A percentile compares a stretch with the other conserved stretches of the same genome.
Evolutionary conservation across 805 yeast species (phyloP).

Genomic region (Monosporozyma aerobia): DNA sequence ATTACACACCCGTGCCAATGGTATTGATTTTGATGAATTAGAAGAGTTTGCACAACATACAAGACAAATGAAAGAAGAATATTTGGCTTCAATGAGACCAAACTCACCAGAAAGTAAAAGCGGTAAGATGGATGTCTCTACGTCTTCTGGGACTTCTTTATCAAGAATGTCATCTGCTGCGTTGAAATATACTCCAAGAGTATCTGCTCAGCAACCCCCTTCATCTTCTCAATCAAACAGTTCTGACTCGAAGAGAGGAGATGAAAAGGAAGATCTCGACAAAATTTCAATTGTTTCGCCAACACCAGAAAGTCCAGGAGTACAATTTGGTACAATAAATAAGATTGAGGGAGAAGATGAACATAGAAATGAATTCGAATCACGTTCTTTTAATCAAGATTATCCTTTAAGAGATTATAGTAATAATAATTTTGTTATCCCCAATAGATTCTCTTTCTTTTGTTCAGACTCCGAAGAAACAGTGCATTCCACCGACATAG

Average conservation of each 20-base stretch:
- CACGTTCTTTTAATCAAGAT: constrained; percentile 1
- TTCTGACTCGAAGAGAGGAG: not conserved
- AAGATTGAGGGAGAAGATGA: constrained; percentile 29
- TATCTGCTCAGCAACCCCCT: constrained; percentile 3
- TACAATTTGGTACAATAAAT: constrained; percentile 33
- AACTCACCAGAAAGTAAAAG: not conserved
- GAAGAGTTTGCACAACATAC: constrained; percentile 69
- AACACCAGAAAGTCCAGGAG: constrained; percentile 17
- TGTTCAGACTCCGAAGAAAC: constrained; percentile 78
- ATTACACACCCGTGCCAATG: constrained; percentile 53
- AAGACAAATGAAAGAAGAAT: constrained; percentile 37
- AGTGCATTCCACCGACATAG: constrained; percentile 78
- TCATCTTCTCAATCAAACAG: not conserved
- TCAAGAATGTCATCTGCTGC: constrained; percentile 47
- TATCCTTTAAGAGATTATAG: not conserved
- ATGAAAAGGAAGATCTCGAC: constrained; percentile 1
- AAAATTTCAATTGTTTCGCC: not conserved
- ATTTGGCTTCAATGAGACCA: constrained; percentile 16
- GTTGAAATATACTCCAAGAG: constrained; percentile 50
- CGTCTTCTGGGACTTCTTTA: constrained; percentile 32
- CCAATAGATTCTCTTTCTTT: constrained; percentile 79
- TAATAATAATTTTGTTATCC: constrained; percentile 27
- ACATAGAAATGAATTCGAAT: constrained; percentile 2
- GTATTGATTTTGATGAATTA: constrained; percentile 85
- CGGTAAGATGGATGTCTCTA: constrained; percentile 14